Evolutionary conservation across 1,139 yeast species (phyloP), one percentile per base, ranked within the genome.

Genomic region (Hemisphaericaspora subhashii): DNA sequence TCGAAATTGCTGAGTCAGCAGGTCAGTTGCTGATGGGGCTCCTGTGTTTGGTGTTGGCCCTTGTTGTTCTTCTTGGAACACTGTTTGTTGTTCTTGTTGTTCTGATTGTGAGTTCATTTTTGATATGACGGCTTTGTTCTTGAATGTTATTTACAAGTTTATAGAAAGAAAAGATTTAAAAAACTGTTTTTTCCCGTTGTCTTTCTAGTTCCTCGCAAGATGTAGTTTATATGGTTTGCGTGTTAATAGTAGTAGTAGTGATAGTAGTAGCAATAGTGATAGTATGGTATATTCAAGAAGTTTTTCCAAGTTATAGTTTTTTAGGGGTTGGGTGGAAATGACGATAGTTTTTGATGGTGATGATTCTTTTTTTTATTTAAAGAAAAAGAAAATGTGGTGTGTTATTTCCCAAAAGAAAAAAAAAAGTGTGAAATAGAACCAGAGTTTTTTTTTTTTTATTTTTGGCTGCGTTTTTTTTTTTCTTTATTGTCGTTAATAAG

Each of bases 1-100:
- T 40, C 71, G 57, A 46, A 66, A 64, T 47, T 57, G 63, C 33
- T 58, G 65, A 35, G 59, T 17, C 15, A n/a, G 22, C 31, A 29
- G 31, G 10, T 27, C 30, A 15, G 65, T 48, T 54, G 59, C 43
- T 51, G 49, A 17, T n/a, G 16, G 22, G 15, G 25, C n/a, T n/a
- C n/a, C n/a, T n/a, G n/a, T n/a, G n/a, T n/a, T n/a, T 13, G 36
- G 11, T 30, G 34, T 12, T 33, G 41, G 30, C 34, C 33, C 16
- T 33, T 33, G 35, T 25, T 34, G 34, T 21, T 34, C 36, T 10
- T 34, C 36, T 26, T 34, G 36, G n/a, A 34, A 34, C 21, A 34
- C 36, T 17, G 36, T 24, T n/a, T 32, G 36, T 24, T 35, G 37
- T 28, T 35, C 37, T 30, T 35, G 37, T 28, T 35, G 37, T 31